phyloP scores from a whole-genome alignment of 257 asterid species.

The Solanum chmielewskii region DNA sequence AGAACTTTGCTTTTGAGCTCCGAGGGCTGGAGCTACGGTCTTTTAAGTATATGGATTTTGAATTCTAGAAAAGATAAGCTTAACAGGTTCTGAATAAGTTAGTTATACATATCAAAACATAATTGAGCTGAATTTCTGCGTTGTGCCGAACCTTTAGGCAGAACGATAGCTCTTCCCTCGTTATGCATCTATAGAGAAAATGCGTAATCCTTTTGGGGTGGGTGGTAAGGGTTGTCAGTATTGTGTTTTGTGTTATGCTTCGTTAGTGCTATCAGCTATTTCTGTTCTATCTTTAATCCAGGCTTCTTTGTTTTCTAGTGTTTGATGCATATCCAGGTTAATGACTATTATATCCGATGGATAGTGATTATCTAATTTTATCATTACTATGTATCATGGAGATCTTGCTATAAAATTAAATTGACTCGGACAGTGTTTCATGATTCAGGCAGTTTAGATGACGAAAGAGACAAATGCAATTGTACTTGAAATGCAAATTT shows the following conservation, averaged over 20 bases:
- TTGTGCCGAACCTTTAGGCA: not conserved
- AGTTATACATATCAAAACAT: not conserved
- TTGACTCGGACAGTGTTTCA: not conserved
- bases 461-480: not conserved
- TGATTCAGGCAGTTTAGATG: not conserved
- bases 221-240: not conserved
- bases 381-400: not conserved
- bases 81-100: not conserved
- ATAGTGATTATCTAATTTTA: not conserved
- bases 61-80: not conserved
- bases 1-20: not conserved
- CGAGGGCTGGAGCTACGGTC: not conserved
- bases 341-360: not conserved
- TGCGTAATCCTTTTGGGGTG: not conserved
- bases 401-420: not conserved
- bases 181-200: not conserved
- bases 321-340: not conserved
- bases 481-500: not conserved
- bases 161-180: not conserved
- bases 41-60: not conserved
- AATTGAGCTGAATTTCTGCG: not conserved
- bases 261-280: not conserved
- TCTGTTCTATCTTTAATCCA: not conserved
- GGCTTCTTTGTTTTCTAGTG: not conserved
- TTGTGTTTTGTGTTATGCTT: not conserved